Evolutionary conservation across 441 rosid genomes (phyloP).

Genomic region (Erodium chrysanthum): DNA sequence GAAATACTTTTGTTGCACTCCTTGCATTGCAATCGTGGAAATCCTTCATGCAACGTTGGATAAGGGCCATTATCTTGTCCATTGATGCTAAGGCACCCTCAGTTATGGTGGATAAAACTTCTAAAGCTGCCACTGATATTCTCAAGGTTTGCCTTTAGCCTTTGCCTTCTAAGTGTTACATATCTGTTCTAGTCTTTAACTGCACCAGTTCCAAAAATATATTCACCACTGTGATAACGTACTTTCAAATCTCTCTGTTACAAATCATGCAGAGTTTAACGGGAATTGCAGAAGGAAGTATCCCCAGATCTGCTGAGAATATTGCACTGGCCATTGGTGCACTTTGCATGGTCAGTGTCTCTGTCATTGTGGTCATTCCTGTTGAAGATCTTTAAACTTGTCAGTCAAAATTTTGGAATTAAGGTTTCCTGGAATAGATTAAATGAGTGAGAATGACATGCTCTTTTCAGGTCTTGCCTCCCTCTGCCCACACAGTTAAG

Average conservation of each 20-base stretch:
- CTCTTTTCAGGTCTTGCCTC: slow-evolving; percentile 61
- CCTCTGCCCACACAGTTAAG: slow-evolving; percentile 62
- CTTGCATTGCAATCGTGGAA: slow-evolving; percentile 87
- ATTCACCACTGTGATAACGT: slow-evolving; percentile 4
- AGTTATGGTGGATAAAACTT: slow-evolving; percentile 41
- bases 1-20: slow-evolving; percentile 69
- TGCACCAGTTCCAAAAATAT: slow-evolving; percentile 13
- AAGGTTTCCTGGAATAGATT: background rate
- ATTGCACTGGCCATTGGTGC: slow-evolving; percentile 82
- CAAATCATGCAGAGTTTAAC: slow-evolving; percentile 44
- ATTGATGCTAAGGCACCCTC: slow-evolving; percentile 37
- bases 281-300: slow-evolving; percentile 56
- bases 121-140: slow-evolving; percentile 74
- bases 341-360: slow-evolving; percentile 50
- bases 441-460: slow-evolving; percentile 19
- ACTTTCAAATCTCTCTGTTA: slow-evolving; percentile 7
- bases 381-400: slow-evolving; percentile 2
- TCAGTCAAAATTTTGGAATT: slow-evolving; percentile 1
- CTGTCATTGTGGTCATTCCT: slow-evolving; percentile 14
- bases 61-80: slow-evolving; percentile 43
- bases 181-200: background rate
- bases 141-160: slow-evolving; percentile 48
- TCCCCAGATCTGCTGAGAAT: slow-evolving; percentile 85
- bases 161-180: slow-evolving; percentile 13
- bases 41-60: slow-evolving; percentile 78